Evolutionary conservation across 306 rosid species (phyloP).

Genomic region (Inga laurina): DNA sequence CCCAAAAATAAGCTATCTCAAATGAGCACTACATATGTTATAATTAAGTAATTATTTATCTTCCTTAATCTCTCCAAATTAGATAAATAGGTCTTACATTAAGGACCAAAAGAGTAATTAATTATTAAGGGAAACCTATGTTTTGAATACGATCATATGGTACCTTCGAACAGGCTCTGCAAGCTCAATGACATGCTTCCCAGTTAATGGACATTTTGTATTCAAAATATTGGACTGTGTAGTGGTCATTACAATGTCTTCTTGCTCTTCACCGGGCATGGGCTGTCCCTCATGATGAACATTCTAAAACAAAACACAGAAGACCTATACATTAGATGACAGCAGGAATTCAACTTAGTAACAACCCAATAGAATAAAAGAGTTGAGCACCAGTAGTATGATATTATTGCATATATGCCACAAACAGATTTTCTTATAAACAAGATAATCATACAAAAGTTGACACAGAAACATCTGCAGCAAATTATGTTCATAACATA

Average conservation of each 20-base stretch:
- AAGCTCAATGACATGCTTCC: constrained; percentile 77
- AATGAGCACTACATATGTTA: too few relatives aligned
- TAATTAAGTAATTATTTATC: too few relatives aligned
- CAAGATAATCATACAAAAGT: constrained; percentile 12
- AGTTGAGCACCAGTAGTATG: background rate
- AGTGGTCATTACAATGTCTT: constrained; percentile 88
- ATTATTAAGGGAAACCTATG: constrained; percentile 15
- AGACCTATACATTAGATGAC: constrained; percentile 26
- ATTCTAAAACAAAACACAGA: constrained; percentile 59
- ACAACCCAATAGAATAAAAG: constrained; percentile 20
- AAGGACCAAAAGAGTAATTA: too few relatives aligned
- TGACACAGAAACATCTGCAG: constrained; percentile 4
- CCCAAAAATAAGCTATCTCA: too few relatives aligned
- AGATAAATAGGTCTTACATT: too few relatives aligned
- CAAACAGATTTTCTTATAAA: constrained; percentile 19
- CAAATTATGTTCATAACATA: background rate
- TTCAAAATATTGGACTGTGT: constrained; percentile 73
- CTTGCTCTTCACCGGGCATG: constrained; percentile 94
- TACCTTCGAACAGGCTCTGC: constrained; percentile 90
- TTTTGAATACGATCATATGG: constrained; percentile 15
- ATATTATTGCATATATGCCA: constrained; percentile 6
- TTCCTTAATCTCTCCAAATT: too few relatives aligned
- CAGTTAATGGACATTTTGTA: constrained; percentile 73
- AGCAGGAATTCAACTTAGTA: constrained; percentile 7
- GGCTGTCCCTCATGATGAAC: constrained; percentile 90